Evolutionary conservation across 1,284 basidiomycete species (phyloP), one percentile per base, ranked within the genome.

Genomic region (Cryptococcus maquisensis): DNA sequence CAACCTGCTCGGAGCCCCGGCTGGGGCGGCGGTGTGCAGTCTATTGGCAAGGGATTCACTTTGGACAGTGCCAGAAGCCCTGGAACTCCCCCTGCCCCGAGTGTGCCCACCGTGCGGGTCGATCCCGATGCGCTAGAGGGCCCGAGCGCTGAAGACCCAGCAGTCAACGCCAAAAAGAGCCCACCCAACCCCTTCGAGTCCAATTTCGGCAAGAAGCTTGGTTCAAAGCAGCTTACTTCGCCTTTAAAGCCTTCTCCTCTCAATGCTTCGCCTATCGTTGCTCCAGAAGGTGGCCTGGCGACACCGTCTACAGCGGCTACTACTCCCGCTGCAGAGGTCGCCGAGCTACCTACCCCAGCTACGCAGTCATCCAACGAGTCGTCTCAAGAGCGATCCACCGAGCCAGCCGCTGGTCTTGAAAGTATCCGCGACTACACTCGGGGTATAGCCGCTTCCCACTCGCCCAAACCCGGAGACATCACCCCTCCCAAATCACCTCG

Each of bases 181-280:
- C 35, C 48, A 7, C 45, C 57, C 15, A 51, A 57, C 24, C 53
- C 51, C 21, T 57, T 57, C 26, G 59, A 57, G 18, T 49, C 47
- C 18, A 36, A 46, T 15, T 59, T 59, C 32, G 35, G 35, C 13
- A 35, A 51, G 43, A 62, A 59, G 39, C 55, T 49, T 9, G 32
- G 50, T 28, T 46, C 49, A 16, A 59, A 59, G 47, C 23, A 3
- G 13, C 44, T 4, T 38, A 55, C 16, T 40, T 54, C 18, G 55
- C 65, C 64, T 1, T 49, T 64, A 48, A 62, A 63, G 51, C 63
- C 68, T 24, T 68, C 66, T 12, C 68, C 71, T 18, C 57, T 70
- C 9, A 60, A 72, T 23, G 57, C 64, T 12, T 62, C 63, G 4
- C 63, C 68, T 21, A 23, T 68, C 23, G 63, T 52, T n/a, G 57